Base-by-base conservation (phyloP, 441 rosid genomes). In the Gossypium armourianum region DNA sequence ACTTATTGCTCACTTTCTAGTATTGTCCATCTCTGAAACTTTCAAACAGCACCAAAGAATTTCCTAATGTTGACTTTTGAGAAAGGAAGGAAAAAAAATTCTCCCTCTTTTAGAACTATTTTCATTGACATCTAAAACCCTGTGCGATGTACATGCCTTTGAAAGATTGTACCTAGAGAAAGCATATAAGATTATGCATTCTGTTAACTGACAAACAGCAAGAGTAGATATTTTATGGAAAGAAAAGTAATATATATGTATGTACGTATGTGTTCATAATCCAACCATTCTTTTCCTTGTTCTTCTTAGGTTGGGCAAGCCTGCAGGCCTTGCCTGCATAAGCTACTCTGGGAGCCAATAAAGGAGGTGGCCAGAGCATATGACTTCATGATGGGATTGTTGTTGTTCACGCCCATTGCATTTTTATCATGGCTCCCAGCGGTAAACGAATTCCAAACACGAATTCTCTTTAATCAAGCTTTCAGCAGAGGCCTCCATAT, bases 401-500 rank as follows among this genome's bases (percentile, higher is more conserved):
- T 92, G 62, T 73, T 92, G 62, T 88, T 92, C 80, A 88, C 90
- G 1, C 98, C 97, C 0, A 89, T 92, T 26, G 97, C 96, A 2
- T 83, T 90, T 80, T 77, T 92, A 75, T 91, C 98, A 7, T 92
- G 97, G 98, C 91, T 92, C 81, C 98, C 98, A 3, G 88, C 88
- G 52, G 92, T 92, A 49, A 89, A 96, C 0, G 93, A 87, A 80
- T 90, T 92, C 80, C 98, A 92, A 75, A 87, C 96, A 4, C 88
- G 98, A 50, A 86, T 92, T 90, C 90, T 92, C 32, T 92, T 92
- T 86, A 92, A 92, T 86, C 97, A 92, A 82, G 98, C 98, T 52
- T 89, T 92, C 81, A 90, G 98, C 75, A 82, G 98, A 84, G 97
- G 97, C 62, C 82, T 92, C 50, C 96, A 88, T 84, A 90, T 90